A percentile compares a stretch with the other conserved stretches of the same genome.
These are phyloP conservation scores for Elsinoe necatrix DNA, from an alignment of 2,329 filamentous ascomycete genomes.

Conservation along the genomic window DNA sequence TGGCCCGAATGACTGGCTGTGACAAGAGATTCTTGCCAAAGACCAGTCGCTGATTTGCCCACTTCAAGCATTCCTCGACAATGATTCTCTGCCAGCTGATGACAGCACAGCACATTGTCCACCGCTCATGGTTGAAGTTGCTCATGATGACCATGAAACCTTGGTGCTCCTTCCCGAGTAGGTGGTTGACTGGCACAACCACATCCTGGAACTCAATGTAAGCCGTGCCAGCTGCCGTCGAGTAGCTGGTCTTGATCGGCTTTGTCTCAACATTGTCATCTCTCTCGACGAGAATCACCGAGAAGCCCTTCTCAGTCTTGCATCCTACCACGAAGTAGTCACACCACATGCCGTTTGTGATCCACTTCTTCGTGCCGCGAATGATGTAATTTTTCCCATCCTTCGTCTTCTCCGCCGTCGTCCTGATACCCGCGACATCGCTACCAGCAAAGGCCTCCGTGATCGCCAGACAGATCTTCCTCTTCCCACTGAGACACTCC, in stretches of 20 bases:
- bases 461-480: slow-evolving; percentile 82
- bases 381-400: slow-evolving; percentile 65
- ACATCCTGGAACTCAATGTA: slow-evolving; percentile 80
- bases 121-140: slow-evolving; percentile 69
- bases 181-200: slow-evolving; percentile 69
- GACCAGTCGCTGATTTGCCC: slow-evolving; percentile 77
- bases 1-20: slow-evolving; percentile 72
- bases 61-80: slow-evolving; percentile 78
- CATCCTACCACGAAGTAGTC: slow-evolving; percentile 81
- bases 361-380: slow-evolving; percentile 77
- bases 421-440: slow-evolving; percentile 71
- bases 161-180: slow-evolving; percentile 76
- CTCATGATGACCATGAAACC: slow-evolving; percentile 75
- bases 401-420: slow-evolving; percentile 66
- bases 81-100: slow-evolving; percentile 59
- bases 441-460: slow-evolving; percentile 82
- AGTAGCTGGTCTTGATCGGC: slow-evolving; percentile 74
- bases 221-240: slow-evolving; percentile 66
- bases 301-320: slow-evolving; percentile 69
- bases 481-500: slow-evolving; percentile 69
- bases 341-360: slow-evolving; percentile 69
- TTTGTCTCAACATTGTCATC: slow-evolving; percentile 68
- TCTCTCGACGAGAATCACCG: slow-evolving; percentile 66
- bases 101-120: slow-evolving; percentile 43
- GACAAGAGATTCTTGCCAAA: slow-evolving; percentile 76